Evolutionary conservation across 2,329 filamentous ascomycete genomes (phyloP), one percentile per base, ranked within the genome.

Genomic region (Byssochlamys sp.): DNA sequence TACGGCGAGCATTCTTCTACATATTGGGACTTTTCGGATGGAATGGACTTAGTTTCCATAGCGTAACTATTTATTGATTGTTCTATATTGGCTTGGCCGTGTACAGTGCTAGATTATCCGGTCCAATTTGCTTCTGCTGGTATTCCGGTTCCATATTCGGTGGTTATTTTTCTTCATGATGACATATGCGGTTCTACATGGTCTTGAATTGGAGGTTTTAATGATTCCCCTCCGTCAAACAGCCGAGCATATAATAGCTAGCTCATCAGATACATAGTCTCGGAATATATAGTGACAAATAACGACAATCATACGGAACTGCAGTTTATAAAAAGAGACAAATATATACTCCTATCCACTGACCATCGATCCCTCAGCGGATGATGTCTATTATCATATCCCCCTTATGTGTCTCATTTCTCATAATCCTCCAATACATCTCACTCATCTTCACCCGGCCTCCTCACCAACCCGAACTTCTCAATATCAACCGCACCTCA

Each of bases 301-400:
- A 45, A 45, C n/a, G 39, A 45, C 6, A 14, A 45, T 6, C 14
- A 45, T 2, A 24, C n/a, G n/a, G 35, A 45, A 7, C 12, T 2
- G 35, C 2, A 6, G 7, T 7, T 14, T 19, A 45, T 45, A 19
- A 6, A 45, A n/a, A 2, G 12, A 6, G 31, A n/a, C 4, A n/a
- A 19, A 24, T 19, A 7, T 45, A 45, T 19, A 45, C n/a, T 45
- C 6, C 35, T 45, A 7, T 45, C 35, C 7, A 19, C n/a, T 45
- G n/a, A 5, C 7, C 12, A 2, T 55, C 24, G 57, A 53, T 55
- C 49, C 55, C 55, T 53, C 6, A 57, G 12, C 6, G 55, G 55
- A 53, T 59, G 58, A 35, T 59, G 58, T 12, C 27, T 59, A 25
- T 59, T 57, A 54, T n/a, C n/a, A n/a, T n/a, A n/a, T 59, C 55